Base-by-base conservation (phyloP, 2,329 filamentous ascomycete genomes). In the Alternaria sp. region DNA sequence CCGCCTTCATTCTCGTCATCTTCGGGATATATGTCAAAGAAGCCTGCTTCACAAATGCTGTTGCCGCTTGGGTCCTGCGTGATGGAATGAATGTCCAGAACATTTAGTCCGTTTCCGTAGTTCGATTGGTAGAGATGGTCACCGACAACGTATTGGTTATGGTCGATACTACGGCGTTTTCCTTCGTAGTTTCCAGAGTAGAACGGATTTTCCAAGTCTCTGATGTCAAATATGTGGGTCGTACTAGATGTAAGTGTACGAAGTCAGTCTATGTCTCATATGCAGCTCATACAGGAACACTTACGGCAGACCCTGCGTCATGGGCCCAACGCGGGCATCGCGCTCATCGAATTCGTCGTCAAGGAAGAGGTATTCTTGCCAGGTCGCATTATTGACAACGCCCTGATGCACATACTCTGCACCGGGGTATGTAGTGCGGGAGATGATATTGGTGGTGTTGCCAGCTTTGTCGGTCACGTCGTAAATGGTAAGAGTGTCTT, bases 321-420 rank as follows among this genome's bases (percentile, higher is more conserved):
- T 73, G 11, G 73, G 72, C 2, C 71, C 74, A 27, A 72, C 71
- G 22, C 65, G 58, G 14, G 68, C 65, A 25, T 75, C 72, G 22
- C 68, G 66, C 61, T 76, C 74, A 46, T 76, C 74, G 60, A 73
- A 71, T 48, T 76, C 73, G 51, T 75, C 74, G 53, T 76, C 74
- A 2, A 76, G 65, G 55, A 75, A 70, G 32, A 76, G 44, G 59
- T 70, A 75, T 14, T 72, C 69, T 55, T 72, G 68, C 63, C 69
- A 69, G 8, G 65, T 60, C 43, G 63, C 69, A 57, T 71, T 67
- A 51, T 71, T 71, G 49, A 73, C 66, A 7, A 67, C 66, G 20
- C 86, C 86, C 68, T 87, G 85, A 66, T 88, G 86, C 2, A 84
- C 85, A 73, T 87, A 88, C 32, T 79, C 72, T 22, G 82, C 82